Base-by-base conservation (phyloP, 345 rosid genomes). In the Acer campestre region DNA sequence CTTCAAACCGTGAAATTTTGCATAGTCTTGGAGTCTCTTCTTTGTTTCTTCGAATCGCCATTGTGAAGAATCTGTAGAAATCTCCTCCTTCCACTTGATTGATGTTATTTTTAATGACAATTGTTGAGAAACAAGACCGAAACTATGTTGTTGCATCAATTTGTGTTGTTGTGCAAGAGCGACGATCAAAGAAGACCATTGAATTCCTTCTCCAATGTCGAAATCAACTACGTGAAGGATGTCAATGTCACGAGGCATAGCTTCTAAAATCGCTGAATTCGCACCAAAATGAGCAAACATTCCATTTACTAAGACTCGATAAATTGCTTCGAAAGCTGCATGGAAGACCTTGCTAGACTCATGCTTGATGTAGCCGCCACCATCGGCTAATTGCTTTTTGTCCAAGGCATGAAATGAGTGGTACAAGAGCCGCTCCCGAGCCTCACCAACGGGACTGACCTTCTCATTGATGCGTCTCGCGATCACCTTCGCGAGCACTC, bases 151-250 rank as follows among this genome's bases (percentile, higher is more conserved):
- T 65, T 65, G 68, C 12, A 29, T 35, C 23, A 10, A 27, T 17
- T 22, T 13, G 4, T 70, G 79, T 58, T 58, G 69, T 7, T 48
- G 59, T 0, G 75, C 73, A 16, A 82, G 68, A 23, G 82, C 64
- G 61, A 46, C 62, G 23, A 82, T 79, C 13, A 82, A 20, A 14
- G 85, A 53, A 66, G 85, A 61, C 85, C 85, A 82, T 38, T 82
- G 85, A 51, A 82, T 44, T 6, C 85, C 82, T 13, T 75, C 85
- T 22, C 82, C 82, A 55, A 82, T 75, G 71, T 78, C 81, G 10
- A 82, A 82, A 67, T 78, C 84, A 58, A 75, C 77, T 23, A 82
- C n/a, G 70, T 75, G 82, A 38, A 78, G 12, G 7, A 66, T 11
- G 35, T 78, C 77, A 56, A 67, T n/a, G 20, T 78, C 79, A 13